Evolutionary conservation across 2,329 filamentous ascomycete species (phyloP).

Genomic region (Pseudogymnoascus sp.): DNA sequence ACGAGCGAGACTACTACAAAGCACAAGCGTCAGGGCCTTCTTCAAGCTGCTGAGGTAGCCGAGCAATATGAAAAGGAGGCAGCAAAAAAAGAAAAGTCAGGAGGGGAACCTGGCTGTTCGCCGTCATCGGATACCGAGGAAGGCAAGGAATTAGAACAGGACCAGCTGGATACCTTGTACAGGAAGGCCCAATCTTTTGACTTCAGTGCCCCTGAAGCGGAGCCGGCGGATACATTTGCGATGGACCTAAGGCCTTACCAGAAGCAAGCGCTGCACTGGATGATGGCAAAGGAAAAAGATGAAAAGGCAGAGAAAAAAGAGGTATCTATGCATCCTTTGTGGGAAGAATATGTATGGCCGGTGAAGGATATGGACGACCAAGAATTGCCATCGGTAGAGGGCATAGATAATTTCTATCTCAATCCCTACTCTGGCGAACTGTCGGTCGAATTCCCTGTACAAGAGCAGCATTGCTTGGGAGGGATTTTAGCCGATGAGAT

Average conservation of each 20-base stretch:
- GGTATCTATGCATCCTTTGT: conserved; percentile 87
- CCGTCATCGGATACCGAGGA: conserved; percentile 63
- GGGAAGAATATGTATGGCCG: conserved; percentile 94
- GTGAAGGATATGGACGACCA: conserved; percentile 79
- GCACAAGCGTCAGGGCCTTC: conserved; percentile 73
- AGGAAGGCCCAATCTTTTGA: conserved; percentile 96
- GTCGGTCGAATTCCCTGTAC: conserved; percentile 81
- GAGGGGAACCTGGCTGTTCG: conserved; percentile 22
- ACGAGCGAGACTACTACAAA: conserved; percentile 68
- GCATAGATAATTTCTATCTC: conserved; percentile 75
- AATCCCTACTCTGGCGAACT: conserved; percentile 96
- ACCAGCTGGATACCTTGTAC: conserved; percentile 89
- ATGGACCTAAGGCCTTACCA: conserved; percentile 88
- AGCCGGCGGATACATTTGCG: conserved; percentile 73
- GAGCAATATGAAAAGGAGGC: conserved; percentile 63
- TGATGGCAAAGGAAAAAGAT: conserved; percentile 87
- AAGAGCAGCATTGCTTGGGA: conserved; percentile 90
- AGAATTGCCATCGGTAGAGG: conserved; percentile 57
- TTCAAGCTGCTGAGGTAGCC: conserved; percentile 80
- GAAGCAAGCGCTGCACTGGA: conserved; percentile 92
- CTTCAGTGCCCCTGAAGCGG: conserved; percentile 80
- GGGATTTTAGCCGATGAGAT: conserved; percentile 95
- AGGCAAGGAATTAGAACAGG: conserved; percentile 85
- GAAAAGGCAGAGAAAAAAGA: conserved; percentile 60
- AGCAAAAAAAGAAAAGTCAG: conserved; percentile 28